phyloP scores from a whole-genome alignment of 2,329 filamentous ascomycete genomes.

The Neofusicoccum laricinum region DNA sequence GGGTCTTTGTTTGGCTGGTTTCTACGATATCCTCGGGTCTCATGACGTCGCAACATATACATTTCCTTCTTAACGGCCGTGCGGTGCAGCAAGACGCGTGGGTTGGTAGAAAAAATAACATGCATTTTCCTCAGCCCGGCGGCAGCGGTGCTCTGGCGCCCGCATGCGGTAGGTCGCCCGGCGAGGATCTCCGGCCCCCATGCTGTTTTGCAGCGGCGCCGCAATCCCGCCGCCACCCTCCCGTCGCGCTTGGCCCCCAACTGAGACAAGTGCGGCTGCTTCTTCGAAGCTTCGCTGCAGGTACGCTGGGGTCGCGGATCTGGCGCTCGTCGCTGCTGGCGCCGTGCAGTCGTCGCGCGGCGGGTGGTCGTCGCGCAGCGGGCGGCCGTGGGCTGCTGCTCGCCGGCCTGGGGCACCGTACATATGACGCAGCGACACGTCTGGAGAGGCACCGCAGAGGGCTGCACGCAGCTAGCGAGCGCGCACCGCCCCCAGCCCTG shows the following conservation, averaged over 20 bases:
- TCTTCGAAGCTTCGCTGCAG: constrained; percentile 6
- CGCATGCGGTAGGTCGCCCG: background rate
- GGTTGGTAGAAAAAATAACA: background rate
- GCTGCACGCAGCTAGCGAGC: background rate
- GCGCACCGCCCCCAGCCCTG: background rate
- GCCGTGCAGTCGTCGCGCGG: no score
- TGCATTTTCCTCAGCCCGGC: no score
- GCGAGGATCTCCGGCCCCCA: background rate
- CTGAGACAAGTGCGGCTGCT: background rate
- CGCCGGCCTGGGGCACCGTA: background rate
- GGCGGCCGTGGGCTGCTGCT: background rate
- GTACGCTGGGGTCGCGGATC: background rate
- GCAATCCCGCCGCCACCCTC: constrained; percentile 3
- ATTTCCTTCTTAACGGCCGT: constrained; percentile 2
- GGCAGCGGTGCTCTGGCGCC: no score
- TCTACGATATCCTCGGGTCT: constrained; percentile 9
- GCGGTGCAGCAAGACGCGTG: background rate
- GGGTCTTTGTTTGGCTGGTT: constrained; percentile 5
- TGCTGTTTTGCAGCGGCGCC: background rate
- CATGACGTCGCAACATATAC: background rate
- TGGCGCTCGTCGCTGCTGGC: background rate
- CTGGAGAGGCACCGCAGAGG: background rate
- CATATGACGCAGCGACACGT: background rate
- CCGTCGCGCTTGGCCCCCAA: background rate
- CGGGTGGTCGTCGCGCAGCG: background rate